Evolutionary conservation across 2,329 filamentous ascomycete genomes (phyloP).

Genomic region (Diaporthe ampelina): DNA sequence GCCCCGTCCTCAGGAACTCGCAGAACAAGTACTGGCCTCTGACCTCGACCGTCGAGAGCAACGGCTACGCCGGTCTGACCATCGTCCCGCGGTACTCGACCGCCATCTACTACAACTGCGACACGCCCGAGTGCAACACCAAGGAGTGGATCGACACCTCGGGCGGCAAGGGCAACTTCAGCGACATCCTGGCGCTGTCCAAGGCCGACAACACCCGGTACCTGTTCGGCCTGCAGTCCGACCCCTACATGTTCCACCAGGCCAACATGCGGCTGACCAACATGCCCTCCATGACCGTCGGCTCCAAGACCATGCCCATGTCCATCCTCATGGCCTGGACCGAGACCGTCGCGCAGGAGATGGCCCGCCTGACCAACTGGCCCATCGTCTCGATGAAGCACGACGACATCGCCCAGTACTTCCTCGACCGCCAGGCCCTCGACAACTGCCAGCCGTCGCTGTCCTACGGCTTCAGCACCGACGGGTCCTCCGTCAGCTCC

Average conservation of each 20-base stretch:
- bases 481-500: not conserved
- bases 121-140: not conserved
- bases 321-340: slow-evolving; percentile 18
- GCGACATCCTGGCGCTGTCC: not conserved
- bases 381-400: slow-evolving; percentile 16
- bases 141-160: slow-evolving; percentile 16
- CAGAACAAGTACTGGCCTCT: slow-evolving; percentile 7
- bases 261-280: slow-evolving; percentile 10
- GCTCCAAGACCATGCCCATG: not conserved
- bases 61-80: not conserved
- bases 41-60: not conserved
- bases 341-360: slow-evolving; percentile 13
- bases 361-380: slow-evolving; percentile 23
- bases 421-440: not conserved
- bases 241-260: slow-evolving; percentile 27
- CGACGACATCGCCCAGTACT: slow-evolving; percentile 18
- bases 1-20: not conserved
- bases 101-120: slow-evolving; percentile 7
- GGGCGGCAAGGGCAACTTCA: not conserved
- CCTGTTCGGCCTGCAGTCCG: slow-evolving; percentile 1
- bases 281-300: slow-evolving; percentile 14
- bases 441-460: slow-evolving; percentile 1
- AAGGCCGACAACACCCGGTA: slow-evolving; percentile 18
- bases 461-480: not conserved
- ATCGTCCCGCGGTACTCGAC: slow-evolving; percentile 6